phyloP scores from a whole-genome alignment of 768 basidiomycete species.

The Leccinellum albellum region DNA sequence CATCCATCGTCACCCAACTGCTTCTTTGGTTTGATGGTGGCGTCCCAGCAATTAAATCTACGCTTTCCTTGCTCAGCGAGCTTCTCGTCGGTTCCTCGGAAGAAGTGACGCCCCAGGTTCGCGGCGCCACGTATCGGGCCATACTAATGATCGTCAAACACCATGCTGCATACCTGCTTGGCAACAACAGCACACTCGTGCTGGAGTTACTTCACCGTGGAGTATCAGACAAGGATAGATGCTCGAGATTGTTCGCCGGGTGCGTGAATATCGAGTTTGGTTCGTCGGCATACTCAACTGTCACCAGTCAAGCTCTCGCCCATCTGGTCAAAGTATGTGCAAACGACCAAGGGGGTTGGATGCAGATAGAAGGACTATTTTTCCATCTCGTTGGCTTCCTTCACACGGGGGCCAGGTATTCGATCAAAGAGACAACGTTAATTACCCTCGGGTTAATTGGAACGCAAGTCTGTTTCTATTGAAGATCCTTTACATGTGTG shows the following conservation, averaged over 20 bases:
- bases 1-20: slow-evolving; percentile 13
- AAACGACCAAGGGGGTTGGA: slow-evolving; percentile 31
- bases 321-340: slow-evolving; percentile 45
- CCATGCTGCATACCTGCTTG: slow-evolving; percentile 30
- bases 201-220: slow-evolving; percentile 44
- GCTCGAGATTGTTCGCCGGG: slow-evolving; percentile 67
- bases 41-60: slow-evolving; percentile 29
- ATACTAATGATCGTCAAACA: slow-evolving; percentile 43
- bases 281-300: slow-evolving; percentile 8
- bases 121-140: slow-evolving; percentile 40
- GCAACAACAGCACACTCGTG: slow-evolving; percentile 30
- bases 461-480: slow-evolving; percentile 27
- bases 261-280: slow-evolving; percentile 30
- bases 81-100: slow-evolving; percentile 44
- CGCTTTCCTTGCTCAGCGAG: slow-evolving; percentile 32
- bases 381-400: slow-evolving; percentile 47
- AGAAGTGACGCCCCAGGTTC: slow-evolving; percentile 46
- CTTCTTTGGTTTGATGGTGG: slow-evolving; percentile 3
- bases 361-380: slow-evolving; percentile 40
- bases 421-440: slow-evolving; percentile 60
- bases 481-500: not conserved
- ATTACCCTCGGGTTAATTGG: slow-evolving; percentile 58
- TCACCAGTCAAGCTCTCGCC: slow-evolving; percentile 40
- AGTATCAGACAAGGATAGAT: slow-evolving; percentile 51
- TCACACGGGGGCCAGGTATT: slow-evolving; percentile 38